Conservation (phyloP, 2,329 filamentous ascomycete genomes). For the Paecilomyces sp. region DNA sequence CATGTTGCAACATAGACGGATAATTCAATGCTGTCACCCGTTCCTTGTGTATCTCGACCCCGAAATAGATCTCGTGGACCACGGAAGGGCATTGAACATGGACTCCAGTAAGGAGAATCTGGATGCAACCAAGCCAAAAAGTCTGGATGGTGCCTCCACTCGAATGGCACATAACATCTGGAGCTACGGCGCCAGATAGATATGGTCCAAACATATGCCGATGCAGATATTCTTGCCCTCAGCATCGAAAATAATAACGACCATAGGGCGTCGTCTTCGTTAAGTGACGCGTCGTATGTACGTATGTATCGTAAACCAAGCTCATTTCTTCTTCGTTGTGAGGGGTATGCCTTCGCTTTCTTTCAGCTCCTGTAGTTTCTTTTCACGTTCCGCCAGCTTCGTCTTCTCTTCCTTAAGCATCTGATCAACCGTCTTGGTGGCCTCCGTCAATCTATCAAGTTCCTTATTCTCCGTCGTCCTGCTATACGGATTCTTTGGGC, state of each 20-base stretch:
- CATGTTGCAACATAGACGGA: no score
- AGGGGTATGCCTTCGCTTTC: slow-evolving; percentile 37
- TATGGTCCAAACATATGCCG: not conserved
- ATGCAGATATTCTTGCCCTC: not conserved
- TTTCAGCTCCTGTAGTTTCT: slow-evolving; percentile 47
- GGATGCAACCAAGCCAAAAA: not conserved
- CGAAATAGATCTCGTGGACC: not conserved
- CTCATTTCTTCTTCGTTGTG: slow-evolving; percentile 35
- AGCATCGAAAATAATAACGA: not conserved
- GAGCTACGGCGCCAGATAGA: not conserved
- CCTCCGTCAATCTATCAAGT: slow-evolving; percentile 55
- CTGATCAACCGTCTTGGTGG: slow-evolving; percentile 52
- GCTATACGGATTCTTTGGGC: slow-evolving; percentile 66
- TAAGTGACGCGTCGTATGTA: not conserved
- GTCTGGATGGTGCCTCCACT: not conserved
- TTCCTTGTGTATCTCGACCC: no score
- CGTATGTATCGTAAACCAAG: not conserved
- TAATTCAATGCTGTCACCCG: no score
- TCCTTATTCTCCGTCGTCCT: slow-evolving; percentile 64
- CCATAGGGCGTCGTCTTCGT: not conserved
- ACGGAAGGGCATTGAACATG: not conserved
- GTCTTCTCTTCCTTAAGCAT: slow-evolving; percentile 60
- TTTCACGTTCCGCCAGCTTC: slow-evolving; percentile 54
- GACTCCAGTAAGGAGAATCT: not conserved
- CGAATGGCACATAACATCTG: not conserved